phyloP scores from a whole-genome alignment of 257 asterid species.

The Phtheirospermum japonicum region DNA sequence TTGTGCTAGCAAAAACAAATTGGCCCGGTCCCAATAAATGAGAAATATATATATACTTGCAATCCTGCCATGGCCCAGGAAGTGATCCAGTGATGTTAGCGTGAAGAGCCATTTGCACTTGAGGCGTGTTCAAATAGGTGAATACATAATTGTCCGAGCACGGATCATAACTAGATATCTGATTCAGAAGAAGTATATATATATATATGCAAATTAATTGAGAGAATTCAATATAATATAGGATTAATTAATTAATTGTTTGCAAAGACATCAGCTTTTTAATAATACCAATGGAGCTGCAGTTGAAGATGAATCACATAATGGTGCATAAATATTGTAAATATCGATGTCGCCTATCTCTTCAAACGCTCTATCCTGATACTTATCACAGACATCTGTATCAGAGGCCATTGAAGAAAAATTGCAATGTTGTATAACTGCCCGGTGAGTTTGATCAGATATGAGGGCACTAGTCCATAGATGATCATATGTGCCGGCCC shows the following conservation, averaged over 20 bases:
- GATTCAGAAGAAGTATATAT: no score
- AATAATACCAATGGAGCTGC: slow-evolving; percentile 33
- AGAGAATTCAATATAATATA: not conserved
- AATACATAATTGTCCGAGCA: slow-evolving; percentile 39
- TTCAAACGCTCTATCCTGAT: slow-evolving; percentile 14
- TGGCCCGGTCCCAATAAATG: no score
- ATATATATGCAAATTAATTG: no score
- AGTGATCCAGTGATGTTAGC: slow-evolving; percentile 39
- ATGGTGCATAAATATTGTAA: slow-evolving; percentile 52
- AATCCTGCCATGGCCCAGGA: slow-evolving; percentile 41
- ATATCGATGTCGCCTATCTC: slow-evolving; percentile 27
- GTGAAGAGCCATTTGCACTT: slow-evolving; percentile 55
- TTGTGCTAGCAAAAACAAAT: no score
- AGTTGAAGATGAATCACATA: slow-evolving; percentile 39
- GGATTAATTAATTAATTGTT: not conserved
- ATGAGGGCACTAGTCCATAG: slow-evolving; percentile 57
- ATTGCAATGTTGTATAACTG: slow-evolving; percentile 41
- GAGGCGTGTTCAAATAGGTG: slow-evolving; percentile 41
- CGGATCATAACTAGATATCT: slow-evolving; percentile 53
- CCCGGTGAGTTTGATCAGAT: slow-evolving; percentile 60
- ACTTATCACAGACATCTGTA: slow-evolving; percentile 30
- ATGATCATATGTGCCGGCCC: slow-evolving; percentile 44
- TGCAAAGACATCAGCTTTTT: no score
- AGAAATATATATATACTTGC: slow-evolving; percentile 49
- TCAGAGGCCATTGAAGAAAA: slow-evolving; percentile 26